A percentile compares a stretch with the other conserved stretches of the same genome.
These are phyloP conservation scores for Xerocomus brunneocitrinus DNA, from an alignment of 768 basidiomycete genomes.

Conservation along the genomic window DNA sequence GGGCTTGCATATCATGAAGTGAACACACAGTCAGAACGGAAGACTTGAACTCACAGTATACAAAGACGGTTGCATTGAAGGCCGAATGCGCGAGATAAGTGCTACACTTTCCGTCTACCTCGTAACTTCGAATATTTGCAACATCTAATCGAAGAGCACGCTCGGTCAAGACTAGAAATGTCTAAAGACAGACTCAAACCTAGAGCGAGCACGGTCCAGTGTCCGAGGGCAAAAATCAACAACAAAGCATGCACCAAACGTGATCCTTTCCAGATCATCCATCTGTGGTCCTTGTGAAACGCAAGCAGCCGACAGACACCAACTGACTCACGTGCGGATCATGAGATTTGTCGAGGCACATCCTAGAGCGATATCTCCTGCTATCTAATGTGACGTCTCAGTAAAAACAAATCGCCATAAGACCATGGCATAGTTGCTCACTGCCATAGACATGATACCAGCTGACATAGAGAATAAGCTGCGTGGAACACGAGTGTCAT, in stretches of 20 bases:
- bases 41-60: conserved; percentile 17
- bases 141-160: conserved; percentile 11
- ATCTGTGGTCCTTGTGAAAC: conserved; percentile 13
- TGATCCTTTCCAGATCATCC: conserved; percentile 25
- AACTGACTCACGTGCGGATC: conserved; percentile 24
- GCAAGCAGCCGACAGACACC: neutral
- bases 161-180: neutral
- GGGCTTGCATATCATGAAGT: conserved; percentile 10
- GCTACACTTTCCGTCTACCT: neutral
- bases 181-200: conserved; percentile 1
- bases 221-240: conserved; percentile 9
- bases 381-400: conserved; percentile 8
- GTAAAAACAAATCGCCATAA: neutral
- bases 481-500: neutral
- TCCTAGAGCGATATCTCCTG: conserved; percentile 13
- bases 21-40: neutral
- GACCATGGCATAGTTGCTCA: conserved; percentile 4
- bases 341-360: conserved; percentile 24
- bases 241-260: conserved; percentile 16
- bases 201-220: conserved; percentile 20
- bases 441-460: conserved; percentile 1
- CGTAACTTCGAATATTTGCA: neutral
- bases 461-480: conserved; percentile 9
- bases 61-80: conserved; percentile 7
- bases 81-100: neutral